A percentile compares a stretch with the other conserved stretches of the same genome.
Conservation (phyloP, 208 protist species). For the Leishmania major region DNA sequence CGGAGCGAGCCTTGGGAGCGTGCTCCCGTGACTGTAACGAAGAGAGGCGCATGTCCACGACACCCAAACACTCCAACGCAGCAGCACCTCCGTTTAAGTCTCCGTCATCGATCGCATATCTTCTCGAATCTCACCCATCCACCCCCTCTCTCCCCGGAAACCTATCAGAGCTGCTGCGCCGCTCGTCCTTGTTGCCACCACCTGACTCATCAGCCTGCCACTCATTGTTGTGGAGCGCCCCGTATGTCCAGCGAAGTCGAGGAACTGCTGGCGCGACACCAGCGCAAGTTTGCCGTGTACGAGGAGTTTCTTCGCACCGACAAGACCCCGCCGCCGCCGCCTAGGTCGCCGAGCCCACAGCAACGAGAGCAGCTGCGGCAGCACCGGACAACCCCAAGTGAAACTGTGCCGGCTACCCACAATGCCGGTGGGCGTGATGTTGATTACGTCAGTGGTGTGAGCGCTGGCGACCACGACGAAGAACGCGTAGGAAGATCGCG, state of each 20-base stretch:
- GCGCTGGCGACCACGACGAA: background rate
- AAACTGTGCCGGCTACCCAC: slow-evolving; percentile 6
- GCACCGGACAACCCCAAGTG: slow-evolving; percentile 3
- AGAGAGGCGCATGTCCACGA: background rate
- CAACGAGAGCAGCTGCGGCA: background rate
- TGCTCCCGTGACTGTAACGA: background rate
- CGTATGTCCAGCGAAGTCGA: slow-evolving; percentile 12
- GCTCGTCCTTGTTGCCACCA: background rate
- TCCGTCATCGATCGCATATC: background rate
- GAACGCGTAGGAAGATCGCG: background rate
- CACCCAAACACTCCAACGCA: background rate
- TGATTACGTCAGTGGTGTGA: background rate
- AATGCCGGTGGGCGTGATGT: background rate
- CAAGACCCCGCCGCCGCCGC: background rate
- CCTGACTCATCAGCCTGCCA: background rate
- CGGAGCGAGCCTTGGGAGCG: background rate
- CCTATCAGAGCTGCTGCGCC: background rate
- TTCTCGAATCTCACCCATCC: background rate
- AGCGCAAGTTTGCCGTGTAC: slow-evolving; percentile 16
- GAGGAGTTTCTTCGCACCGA: slow-evolving; percentile 12
- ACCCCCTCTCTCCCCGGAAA: background rate
- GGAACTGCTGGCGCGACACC: slow-evolving; percentile 18
- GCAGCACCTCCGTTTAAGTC: too few relatives aligned
- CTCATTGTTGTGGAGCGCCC: background rate
- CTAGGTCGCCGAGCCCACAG: background rate